These are phyloP conservation scores for Ensete ventricosum DNA, from an alignment of 176 grass and related monocot species.

Conservation along the genomic window DNA sequence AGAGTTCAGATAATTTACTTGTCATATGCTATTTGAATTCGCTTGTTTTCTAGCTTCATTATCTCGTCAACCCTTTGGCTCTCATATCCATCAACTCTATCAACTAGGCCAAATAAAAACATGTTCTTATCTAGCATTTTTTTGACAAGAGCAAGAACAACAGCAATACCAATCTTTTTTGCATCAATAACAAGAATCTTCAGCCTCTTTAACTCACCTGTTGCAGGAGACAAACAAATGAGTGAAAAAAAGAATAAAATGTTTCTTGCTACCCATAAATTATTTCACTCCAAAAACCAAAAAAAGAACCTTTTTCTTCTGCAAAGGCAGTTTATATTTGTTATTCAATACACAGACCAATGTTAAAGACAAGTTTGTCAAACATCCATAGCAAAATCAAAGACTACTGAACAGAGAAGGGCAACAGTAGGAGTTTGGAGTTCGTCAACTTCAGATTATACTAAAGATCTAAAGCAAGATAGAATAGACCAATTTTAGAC, in stretches of 20 bases:
- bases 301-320: too few species aligned
- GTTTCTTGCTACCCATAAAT: background rate
- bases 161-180: constrained; percentile 37
- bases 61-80: constrained; percentile 52
- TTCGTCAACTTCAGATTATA: too few species aligned
- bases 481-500: too few species aligned
- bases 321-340: too few species aligned
- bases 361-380: too few species aligned
- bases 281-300: background rate
- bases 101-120: constrained; percentile 70
- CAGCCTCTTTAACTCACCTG: constrained; percentile 63
- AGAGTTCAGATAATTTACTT: constrained; percentile 38
- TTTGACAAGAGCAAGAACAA: constrained; percentile 52
- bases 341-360: too few species aligned
- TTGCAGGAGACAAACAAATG: constrained; percentile 12
- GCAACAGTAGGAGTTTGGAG: too few species aligned
- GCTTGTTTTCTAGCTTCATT: constrained; percentile 41
- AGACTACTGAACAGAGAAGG: too few species aligned
- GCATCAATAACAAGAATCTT: constrained; percentile 47
- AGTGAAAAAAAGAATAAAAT: background rate
- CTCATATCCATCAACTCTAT: constrained; percentile 39
- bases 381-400: too few species aligned
- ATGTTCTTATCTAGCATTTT: constrained; percentile 66
- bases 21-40: constrained; percentile 52
- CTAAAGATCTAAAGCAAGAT: too few species aligned